Evolutionary conservation across 2,329 filamentous ascomycete genomes (phyloP).

Genomic region (Xylariaceae sp.): DNA sequence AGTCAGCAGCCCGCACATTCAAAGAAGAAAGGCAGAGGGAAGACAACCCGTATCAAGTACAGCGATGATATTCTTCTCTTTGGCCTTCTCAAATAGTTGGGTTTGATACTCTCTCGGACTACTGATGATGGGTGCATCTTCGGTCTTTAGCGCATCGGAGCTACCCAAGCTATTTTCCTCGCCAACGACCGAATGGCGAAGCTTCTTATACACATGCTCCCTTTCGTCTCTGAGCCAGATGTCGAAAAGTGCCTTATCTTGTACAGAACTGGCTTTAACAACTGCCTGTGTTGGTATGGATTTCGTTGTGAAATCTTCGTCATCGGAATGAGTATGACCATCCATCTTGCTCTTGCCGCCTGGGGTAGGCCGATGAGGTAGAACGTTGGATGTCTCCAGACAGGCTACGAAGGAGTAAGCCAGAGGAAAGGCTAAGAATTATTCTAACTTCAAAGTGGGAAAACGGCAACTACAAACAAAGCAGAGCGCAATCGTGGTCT

Average conservation of each 20-base stretch:
- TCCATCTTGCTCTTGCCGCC: conserved; percentile 21
- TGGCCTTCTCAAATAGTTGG: conserved; percentile 89
- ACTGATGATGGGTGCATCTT: conserved; percentile 66
- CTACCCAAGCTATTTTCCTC: not conserved
- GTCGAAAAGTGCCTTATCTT: conserved; percentile 22
- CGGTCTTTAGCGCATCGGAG: conserved; percentile 41
- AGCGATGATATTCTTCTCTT: conserved; percentile 84
- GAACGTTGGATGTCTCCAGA: too few relatives aligned
- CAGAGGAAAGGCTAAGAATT: too few relatives aligned
- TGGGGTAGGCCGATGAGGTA: too few relatives aligned
- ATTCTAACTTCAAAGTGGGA: too few relatives aligned
- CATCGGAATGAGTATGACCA: conserved; percentile 8
- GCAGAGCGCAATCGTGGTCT: too few relatives aligned
- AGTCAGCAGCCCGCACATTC: conserved; percentile 16
- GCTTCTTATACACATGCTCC: conserved; percentile 6
- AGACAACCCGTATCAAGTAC: conserved; percentile 83
- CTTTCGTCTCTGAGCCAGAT: conserved; percentile 25
- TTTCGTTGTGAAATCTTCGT: conserved; percentile 13
- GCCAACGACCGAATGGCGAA: not conserved
- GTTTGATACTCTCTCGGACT: conserved; percentile 89
- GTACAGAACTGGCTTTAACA: not conserved
- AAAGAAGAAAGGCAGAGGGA: not conserved
- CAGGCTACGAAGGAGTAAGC: too few relatives aligned
- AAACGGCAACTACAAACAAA: too few relatives aligned
- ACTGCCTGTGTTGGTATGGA: not conserved